phyloP scores from a whole-genome alignment of 352 stramenopile species.

The Pythium periplocum region DNA sequence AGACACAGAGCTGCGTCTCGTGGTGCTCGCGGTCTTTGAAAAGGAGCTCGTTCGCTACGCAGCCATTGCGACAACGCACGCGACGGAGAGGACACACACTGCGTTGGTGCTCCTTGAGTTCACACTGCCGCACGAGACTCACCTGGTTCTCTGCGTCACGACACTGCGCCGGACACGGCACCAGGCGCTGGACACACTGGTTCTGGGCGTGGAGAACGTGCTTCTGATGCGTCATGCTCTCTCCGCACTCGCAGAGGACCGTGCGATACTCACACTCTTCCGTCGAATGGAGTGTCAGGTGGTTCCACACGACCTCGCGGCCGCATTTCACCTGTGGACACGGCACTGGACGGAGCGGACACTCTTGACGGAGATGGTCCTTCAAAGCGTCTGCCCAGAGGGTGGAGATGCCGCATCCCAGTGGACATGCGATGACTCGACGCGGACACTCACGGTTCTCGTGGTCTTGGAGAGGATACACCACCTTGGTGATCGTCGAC shows the following conservation, averaged over 20 bases:
- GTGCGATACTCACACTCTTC: conserved; percentile 41
- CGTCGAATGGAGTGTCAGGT: conserved; percentile 23
- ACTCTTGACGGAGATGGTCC: conserved; percentile 29
- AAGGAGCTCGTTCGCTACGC: conserved; percentile 30
- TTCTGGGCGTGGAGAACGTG: conserved; percentile 33
- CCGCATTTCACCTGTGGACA: conserved; percentile 53
- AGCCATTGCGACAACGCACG: conserved; percentile 73
- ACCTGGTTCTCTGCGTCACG: not conserved
- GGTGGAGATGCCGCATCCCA: conserved; percentile 15
- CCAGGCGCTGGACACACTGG: conserved; percentile 39
- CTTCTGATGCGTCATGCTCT: conserved; percentile 50
- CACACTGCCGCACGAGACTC: conserved; percentile 21
- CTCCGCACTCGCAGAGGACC: conserved; percentile 47
- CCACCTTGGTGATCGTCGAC: conserved; percentile 22
- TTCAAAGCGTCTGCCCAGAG: conserved; percentile 50
- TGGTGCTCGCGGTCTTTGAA: conserved; percentile 38
- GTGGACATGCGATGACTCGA: conserved; percentile 39
- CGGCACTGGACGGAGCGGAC: conserved; percentile 28
- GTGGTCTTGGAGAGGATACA: conserved; percentile 36
- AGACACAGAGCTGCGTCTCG: conserved; percentile 31
- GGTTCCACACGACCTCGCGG: conserved; percentile 12
- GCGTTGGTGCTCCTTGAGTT: conserved; percentile 44
- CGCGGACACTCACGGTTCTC: conserved; percentile 44
- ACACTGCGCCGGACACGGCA: conserved; percentile 50
- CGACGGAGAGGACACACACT: conserved; percentile 36